Base-by-base conservation (phyloP, 306 rosid genomes). In the Oemleria cerasiformis region DNA sequence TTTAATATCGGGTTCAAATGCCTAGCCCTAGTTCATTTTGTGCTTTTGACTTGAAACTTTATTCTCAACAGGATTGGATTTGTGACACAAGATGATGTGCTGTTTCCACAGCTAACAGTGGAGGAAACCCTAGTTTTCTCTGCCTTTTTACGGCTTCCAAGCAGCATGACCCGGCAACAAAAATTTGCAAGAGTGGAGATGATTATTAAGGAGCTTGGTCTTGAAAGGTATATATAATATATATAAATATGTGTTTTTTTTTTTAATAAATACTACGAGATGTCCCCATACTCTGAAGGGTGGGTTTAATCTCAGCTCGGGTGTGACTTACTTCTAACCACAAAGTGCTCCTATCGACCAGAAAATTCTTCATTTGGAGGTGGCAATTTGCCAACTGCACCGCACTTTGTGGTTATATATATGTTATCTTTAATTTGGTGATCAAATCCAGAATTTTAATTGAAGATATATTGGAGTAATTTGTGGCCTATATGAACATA, bases 11-110 rank as follows among this genome's bases (percentile, higher is more conserved):
- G 36, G 36, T 30, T 30, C 36, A 1, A 30, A 30, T 30, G 36
- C 36, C 36, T 30, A 1, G 2, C 36, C 36, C 36, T 30, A 4
- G 2, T 30, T 30, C 7, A 56, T 68, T 38, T 39, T 68, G 20
- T 38, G 20, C 41, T 73, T 50, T 41, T 14, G 7, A 17, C 16
- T 63, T 13, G 17, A 1, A 56, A 9, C 42, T 25, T 45, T 40
- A 6, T 68, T 49, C 77, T 23, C 20, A 48, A 39, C 77, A 93
- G 98, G 82, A 90, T 93, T 84, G 97, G 98, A 72, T 90, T 93
- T 84, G 98, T 93, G 81, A 83, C 97, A 79, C 98, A 93, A 83
- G 98, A 93, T 62, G 97, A 90, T 81, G 86, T 91, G 67, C 80
- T 93, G 62, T 91, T 86, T 73, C 98, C 98, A 45, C 88, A 93